A percentile compares a stretch with the other conserved stretches of the same genome.
Evolutionary conservation across 129 eudicot species (phyloP).

Genomic region (Daucus carota): DNA sequence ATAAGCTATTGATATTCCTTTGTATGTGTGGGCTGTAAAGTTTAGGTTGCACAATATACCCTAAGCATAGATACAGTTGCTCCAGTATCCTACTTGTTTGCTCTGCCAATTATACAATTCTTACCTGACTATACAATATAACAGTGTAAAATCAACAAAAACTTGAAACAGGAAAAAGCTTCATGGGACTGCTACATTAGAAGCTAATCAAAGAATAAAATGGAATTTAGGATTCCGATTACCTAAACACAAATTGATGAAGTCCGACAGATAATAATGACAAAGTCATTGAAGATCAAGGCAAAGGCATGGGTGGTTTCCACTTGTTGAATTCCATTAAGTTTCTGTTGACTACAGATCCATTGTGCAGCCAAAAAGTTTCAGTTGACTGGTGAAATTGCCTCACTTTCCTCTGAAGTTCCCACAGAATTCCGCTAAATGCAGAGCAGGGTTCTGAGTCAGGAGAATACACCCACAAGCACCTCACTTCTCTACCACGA

Average conservation of each 20-base stretch:
- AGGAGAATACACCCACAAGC: constrained; percentile 74
- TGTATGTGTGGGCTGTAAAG: neutral
- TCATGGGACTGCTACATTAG: neutral
- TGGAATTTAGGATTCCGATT: neutral
- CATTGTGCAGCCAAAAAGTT: constrained; percentile 94
- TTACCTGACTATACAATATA: neutral
- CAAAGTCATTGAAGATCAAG: constrained; percentile 28
- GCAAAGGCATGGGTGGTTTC: constrained; percentile 91
- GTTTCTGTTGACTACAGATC: constrained; percentile 65
- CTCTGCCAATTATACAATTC: neutral
- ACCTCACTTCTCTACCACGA: constrained; percentile 63
- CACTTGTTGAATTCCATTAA: constrained; percentile 62
- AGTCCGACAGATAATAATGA: neutral
- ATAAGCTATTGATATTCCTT: neutral
- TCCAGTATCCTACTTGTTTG: neutral
- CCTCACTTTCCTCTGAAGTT: constrained; percentile 84
- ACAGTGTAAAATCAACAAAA: neutral
- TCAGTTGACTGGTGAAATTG: constrained; percentile 83
- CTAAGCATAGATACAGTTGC: neutral
- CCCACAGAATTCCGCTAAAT: constrained; percentile 74
- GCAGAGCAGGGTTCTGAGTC: constrained; percentile 84
- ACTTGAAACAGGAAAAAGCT: neutral
- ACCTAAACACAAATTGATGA: neutral
- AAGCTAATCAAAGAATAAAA: neutral
- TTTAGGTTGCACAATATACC: neutral